Percentiles rank a stretch among this genome's conserved stretches.
phyloP scores from a whole-genome alignment of 2,329 filamentous ascomycete genomes.

The Orbilia ellipsospora region DNA sequence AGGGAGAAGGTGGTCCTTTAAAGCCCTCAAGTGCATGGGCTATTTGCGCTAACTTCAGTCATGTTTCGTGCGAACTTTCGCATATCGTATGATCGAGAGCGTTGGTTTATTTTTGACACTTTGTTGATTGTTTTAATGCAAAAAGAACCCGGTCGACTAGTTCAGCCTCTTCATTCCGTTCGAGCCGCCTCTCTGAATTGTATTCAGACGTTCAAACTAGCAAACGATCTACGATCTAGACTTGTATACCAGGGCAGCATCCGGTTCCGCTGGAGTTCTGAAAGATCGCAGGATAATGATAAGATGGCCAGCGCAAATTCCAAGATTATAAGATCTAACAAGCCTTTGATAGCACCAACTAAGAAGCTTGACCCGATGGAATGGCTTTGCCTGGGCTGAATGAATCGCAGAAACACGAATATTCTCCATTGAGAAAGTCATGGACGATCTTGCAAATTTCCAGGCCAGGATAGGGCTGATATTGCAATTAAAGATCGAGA shows the following conservation, averaged over 20 bases:
- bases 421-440: too few relatives aligned
- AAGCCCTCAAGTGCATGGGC: conserved; percentile 19
- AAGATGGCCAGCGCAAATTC: too few relatives aligned
- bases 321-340: background rate
- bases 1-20: conserved; percentile 6
- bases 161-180: background rate
- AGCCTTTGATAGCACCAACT: background rate
- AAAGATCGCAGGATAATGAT: too few relatives aligned
- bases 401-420: too few relatives aligned
- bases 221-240: conserved; percentile 18
- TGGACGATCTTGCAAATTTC: conserved; percentile 2
- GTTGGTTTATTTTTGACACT: background rate
- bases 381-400: background rate
- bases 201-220: background rate
- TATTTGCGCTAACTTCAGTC: conserved; percentile 4
- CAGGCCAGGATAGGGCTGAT: conserved; percentile 41
- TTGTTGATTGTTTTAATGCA: conserved; percentile 18
- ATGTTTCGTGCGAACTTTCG: conserved; percentile 19
- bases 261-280: too few relatives aligned
- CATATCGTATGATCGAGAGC: conserved; percentile 36
- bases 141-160: background rate
- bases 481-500: conserved; percentile 35
- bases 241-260: conserved; percentile 8
- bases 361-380: background rate
- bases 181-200: background rate